Evolutionary conservation across 2,329 filamentous ascomycete genomes (phyloP).

Genomic region (Atkinsonella texensis): DNA sequence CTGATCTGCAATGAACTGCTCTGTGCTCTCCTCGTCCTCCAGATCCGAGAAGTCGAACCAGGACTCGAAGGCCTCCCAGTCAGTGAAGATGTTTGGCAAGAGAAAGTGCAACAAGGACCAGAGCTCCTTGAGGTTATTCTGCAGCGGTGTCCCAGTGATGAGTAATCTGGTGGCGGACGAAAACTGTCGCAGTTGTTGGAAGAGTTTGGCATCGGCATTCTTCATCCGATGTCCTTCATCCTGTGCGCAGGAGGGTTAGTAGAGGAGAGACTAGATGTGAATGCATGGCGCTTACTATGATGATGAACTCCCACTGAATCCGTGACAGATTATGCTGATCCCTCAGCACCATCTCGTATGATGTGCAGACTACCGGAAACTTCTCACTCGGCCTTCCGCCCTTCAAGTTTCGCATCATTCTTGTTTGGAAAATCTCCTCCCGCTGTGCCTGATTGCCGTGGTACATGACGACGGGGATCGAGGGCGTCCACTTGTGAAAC

Average conservation of each 20-base stretch:
- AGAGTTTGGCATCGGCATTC: slow-evolving; percentile 86
- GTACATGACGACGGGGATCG: slow-evolving; percentile 80
- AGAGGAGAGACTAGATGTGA: too few relatives aligned
- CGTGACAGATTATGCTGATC: slow-evolving; percentile 71
- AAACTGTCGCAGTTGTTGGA: slow-evolving; percentile 79
- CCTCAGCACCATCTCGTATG: slow-evolving; percentile 90
- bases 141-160: slow-evolving; percentile 87
- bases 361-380: slow-evolving; percentile 89
- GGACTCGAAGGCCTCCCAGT: slow-evolving; percentile 82
- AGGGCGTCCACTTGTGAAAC: slow-evolving; percentile 80
- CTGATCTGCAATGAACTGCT: slow-evolving; percentile 68
- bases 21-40: slow-evolving; percentile 67
- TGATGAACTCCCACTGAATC: slow-evolving; percentile 94
- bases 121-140: slow-evolving; percentile 89
- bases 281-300: slow-evolving; percentile 50
- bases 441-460: slow-evolving; percentile 74
- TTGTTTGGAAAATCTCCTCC: slow-evolving; percentile 60
- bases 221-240: slow-evolving; percentile 97
- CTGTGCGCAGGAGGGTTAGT: slow-evolving; percentile 23
- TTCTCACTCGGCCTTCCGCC: slow-evolving; percentile 44
- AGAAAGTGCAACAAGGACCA: slow-evolving; percentile 95
- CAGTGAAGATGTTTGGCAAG: slow-evolving; percentile 82
- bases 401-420: slow-evolving; percentile 58
- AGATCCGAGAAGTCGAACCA: slow-evolving; percentile 98
- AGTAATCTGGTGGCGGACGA: slow-evolving; percentile 81